phyloP scores from a whole-genome alignment of 768 basidiomycete genomes.

The Cyathus striatus region DNA sequence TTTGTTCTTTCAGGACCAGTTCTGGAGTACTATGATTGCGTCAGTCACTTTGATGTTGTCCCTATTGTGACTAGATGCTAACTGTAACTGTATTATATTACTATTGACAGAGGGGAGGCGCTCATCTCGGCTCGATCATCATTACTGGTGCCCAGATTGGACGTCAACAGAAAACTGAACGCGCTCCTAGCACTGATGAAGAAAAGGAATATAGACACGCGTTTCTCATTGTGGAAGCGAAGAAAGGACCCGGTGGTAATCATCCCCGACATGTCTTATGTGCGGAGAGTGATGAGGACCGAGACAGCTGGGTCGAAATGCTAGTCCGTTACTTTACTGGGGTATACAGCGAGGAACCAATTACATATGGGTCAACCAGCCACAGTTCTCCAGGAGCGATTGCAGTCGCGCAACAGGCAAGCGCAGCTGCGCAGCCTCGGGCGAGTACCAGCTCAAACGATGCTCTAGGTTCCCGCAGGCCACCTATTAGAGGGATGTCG shows the following conservation, averaged over 20 bases:
- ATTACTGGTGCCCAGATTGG: constrained; percentile 96
- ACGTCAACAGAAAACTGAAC: constrained; percentile 73
- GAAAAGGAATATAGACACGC: constrained; percentile 96
- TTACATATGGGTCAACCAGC: constrained; percentile 32
- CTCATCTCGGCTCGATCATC: constrained; percentile 84
- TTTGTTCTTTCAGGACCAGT: constrained; percentile 90
- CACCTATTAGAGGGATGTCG: constrained; percentile 38
- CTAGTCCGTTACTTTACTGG: constrained; percentile 87
- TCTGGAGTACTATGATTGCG: constrained; percentile 93
- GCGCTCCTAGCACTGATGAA: constrained; percentile 55
- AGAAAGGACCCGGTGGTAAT: constrained; percentile 63
- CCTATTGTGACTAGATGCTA: constrained; percentile 6
- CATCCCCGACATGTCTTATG: constrained; percentile 88
- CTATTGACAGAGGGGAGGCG: constrained; percentile 67
- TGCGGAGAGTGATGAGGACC: constrained; percentile 90
- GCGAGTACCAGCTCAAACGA: constrained; percentile 49
- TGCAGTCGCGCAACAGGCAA: constrained; percentile 25
- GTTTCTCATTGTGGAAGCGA: constrained; percentile 92
- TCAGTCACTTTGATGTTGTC: constrained; percentile 39
- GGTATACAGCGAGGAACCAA: constrained; percentile 68
- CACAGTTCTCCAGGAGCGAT: constrained; percentile 18
- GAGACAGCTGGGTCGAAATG: constrained; percentile 93
- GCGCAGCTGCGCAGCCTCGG: constrained; percentile 40
- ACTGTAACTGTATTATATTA: constrained; percentile 18
- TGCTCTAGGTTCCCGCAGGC: constrained; percentile 22